A percentile compares a stretch with the other conserved stretches of the same genome.
Conservation (phyloP, 495 filamentous ascomycete genomes). For the Penicillium odoratum region DNA sequence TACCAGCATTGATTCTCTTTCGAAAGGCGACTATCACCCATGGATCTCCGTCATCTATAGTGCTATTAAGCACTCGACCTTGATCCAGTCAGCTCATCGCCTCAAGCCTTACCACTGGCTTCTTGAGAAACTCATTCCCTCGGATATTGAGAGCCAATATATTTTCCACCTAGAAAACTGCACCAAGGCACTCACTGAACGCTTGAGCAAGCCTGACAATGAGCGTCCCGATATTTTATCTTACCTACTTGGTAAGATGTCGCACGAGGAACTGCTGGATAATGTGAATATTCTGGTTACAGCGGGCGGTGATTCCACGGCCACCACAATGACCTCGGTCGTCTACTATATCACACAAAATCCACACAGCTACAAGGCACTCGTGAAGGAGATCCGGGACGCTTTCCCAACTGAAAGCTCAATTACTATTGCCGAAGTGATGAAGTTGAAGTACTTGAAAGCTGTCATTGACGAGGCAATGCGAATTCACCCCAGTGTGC, state of each 20-base stretch:
- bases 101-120: not conserved
- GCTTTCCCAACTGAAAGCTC: not conserved
- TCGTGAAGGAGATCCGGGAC: not conserved
- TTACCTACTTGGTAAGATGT: not conserved
- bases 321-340: not conserved
- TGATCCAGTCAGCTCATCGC: too few relatives aligned
- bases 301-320: not conserved
- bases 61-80: too few relatives aligned
- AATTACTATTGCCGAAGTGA: not conserved
- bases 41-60: not conserved
- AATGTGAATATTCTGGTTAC: not conserved
- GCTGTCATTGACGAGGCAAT: not conserved
- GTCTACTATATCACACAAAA: not conserved
- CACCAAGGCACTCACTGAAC: too few relatives aligned
- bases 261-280: not conserved
- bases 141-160: too few relatives aligned
- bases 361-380: not conserved
- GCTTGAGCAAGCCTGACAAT: not conserved
- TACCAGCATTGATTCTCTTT: constrained; percentile 12
- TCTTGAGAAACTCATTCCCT: not conserved
- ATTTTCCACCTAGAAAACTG: too few relatives aligned
- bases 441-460: not conserved
- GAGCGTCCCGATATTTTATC: too few relatives aligned
- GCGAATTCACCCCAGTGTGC: not conserved
- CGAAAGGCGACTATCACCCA: not conserved